Evolutionary conservation across 2,329 filamentous ascomycete species (phyloP), one percentile per base, ranked within the genome.

Genomic region (Aspergillus texensis): DNA sequence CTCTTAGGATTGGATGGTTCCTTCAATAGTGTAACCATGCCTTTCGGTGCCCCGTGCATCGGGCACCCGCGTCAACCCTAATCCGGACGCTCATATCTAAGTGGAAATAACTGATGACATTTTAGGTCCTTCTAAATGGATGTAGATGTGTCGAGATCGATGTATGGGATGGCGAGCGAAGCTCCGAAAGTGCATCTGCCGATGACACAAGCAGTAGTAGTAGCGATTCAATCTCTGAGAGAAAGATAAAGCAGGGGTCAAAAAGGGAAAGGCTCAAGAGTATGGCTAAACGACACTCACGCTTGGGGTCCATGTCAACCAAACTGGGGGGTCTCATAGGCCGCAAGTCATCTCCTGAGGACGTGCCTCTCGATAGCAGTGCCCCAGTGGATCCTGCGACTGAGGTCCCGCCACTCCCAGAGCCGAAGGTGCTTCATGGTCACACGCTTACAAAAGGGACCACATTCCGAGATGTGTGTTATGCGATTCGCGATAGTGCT

Each of bases 71-170:
- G 11, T 43, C 39, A 21, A 43, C 6, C 19, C 19, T 60, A 48
- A 21, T 6, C 14, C 24, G 54, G 39, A 21, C 32, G 14, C 43
- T 59, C 26, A n/a, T 19, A 28, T 16, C n/a, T n/a, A 43, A 24
- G 32, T 43, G 34, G 24, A 14, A 39, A 36, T 26, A 43, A 58
- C 62, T 65, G 28, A 65, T 60, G 1, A 12, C 50, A 26, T 39
- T 9, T 56, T 70, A 92, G 85, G 90, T 91, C 14, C 86, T 97
- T 14, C 82, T 86, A 41, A 85, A 88, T 58, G 91, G 92, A 55
- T 96, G 94, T 73, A 88, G 94, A 65, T 97, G 93, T 73, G 93
- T 97, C 54, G 94, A 97, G 76, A 95, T 97, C 61, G 94, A 97
- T 73, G 93, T 97, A 3, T 97, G 94, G 91, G 92, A 97, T 76